phyloP scores from a whole-genome alignment of 2,329 filamentous ascomycete species.

The Elsinoe ampelina region DNA sequence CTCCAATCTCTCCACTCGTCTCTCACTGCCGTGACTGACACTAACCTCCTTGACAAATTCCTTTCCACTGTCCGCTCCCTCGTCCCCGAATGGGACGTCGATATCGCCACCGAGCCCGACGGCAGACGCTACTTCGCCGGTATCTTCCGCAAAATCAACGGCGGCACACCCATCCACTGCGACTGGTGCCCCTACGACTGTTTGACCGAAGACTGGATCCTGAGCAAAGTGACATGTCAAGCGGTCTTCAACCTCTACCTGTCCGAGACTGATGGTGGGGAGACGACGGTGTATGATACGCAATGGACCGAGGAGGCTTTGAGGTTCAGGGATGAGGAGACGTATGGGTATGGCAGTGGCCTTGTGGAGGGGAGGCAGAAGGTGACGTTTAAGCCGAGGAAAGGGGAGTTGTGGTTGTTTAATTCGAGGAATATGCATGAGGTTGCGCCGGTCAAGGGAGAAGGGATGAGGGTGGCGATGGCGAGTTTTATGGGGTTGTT shows the following conservation, averaged over 20 bases:
- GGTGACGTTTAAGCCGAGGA: neutral
- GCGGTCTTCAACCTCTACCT: neutral
- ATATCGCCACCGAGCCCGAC: neutral
- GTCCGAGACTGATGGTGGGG: neutral
- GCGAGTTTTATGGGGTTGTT: neutral
- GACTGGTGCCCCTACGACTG: conserved; percentile 6
- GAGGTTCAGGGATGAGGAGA: neutral
- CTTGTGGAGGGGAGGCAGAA: neutral
- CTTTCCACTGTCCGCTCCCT: neutral
- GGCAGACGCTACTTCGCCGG: neutral
- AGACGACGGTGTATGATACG: neutral
- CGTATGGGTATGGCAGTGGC: neutral
- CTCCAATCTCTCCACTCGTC: neutral
- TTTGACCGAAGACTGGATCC: conserved; percentile 2
- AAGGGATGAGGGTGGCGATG: neutral
- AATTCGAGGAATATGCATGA: conserved; percentile 8
- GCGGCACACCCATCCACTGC: conserved; percentile 2
- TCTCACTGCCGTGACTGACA: neutral
- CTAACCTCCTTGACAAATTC: neutral
- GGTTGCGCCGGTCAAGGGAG: neutral
- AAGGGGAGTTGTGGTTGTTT: neutral
- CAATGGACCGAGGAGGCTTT: neutral
- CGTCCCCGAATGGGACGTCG: neutral
- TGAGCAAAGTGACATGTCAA: neutral
- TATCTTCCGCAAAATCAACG: conserved; percentile 7